Evolutionary conservation across 2,329 filamentous ascomycete species (phyloP).

Genomic region (Kalmusia sp.): DNA sequence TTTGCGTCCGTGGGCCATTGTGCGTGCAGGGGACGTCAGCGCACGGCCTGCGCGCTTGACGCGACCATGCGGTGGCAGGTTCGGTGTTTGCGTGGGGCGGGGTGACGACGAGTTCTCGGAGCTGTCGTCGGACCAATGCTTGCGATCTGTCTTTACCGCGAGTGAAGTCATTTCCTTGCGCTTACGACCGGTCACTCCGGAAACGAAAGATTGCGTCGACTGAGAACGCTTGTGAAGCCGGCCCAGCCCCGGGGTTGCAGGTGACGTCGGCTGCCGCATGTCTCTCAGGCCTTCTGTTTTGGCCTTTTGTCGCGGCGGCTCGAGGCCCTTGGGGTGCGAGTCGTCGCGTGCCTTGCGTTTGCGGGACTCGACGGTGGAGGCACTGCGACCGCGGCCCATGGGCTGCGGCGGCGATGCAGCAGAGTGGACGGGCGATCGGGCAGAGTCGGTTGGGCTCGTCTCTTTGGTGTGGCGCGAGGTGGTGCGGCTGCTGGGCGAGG

Average conservation of each 20-base stretch:
- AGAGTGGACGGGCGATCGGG: constrained; percentile 33
- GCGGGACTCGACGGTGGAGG: constrained; percentile 46
- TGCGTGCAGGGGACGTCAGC: constrained; percentile 55
- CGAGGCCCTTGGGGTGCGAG: constrained; percentile 39
- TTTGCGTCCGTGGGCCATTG: constrained; percentile 82
- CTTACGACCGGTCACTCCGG: constrained; percentile 38
- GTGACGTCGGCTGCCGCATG: constrained; percentile 41
- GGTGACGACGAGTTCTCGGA: constrained; percentile 47
- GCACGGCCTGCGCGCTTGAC: constrained; percentile 66
- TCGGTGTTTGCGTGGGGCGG: constrained; percentile 37
- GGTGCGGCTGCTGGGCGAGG: constrained; percentile 45
- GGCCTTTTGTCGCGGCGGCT: constrained; percentile 49
- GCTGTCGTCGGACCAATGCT: constrained; percentile 44
- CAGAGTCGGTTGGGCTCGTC: constrained; percentile 38
- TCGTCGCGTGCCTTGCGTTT: constrained; percentile 51
- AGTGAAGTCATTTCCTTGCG: constrained; percentile 42
- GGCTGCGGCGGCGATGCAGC: constrained; percentile 34
- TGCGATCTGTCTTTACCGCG: constrained; percentile 36
- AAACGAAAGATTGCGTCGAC: constrained; percentile 44
- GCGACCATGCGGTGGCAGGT: constrained; percentile 56
- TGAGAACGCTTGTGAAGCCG: constrained; percentile 48
- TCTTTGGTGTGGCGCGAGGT: constrained; percentile 44
- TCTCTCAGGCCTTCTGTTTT: constrained; percentile 46
- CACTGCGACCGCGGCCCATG: constrained; percentile 43
- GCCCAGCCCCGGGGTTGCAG: constrained; percentile 40